Evolutionary conservation across 2,329 filamentous ascomycete species (phyloP), one percentile per base, ranked within the genome.

Genomic region (Rutstroemia sydowiana): DNA sequence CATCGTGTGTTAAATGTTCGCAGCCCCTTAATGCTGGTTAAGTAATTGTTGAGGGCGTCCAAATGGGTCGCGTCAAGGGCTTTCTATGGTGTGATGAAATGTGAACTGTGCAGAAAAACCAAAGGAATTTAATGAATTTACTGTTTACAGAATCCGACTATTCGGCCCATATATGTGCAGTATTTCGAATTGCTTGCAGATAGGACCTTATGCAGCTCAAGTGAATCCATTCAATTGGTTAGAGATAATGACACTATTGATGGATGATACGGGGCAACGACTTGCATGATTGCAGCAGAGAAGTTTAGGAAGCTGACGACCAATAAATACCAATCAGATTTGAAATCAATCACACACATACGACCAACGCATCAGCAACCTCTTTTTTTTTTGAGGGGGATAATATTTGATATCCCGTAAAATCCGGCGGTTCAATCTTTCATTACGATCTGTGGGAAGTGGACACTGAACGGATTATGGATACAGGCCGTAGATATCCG

Each of bases 21-120:
- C 36, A 16, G 20, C 41, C 30, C 16, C 31, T 45, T 45, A 23
- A 45, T 20, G 10, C 32, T 45, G 32, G 31, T 45, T 45, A 34
- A n/a, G 41, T 23, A 45, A 18, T 39, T 13, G n/a, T 16, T 45
- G 48, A 21, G 39, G 11, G 13, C 21, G 20, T 26, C 23, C 26
- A 45, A 45, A 32, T 18, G 9, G n/a, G 23, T 16, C n/a, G n/a
- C n/a, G 30, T 39, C 34, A 40, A 16, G 10, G 34, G 16, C 14
- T 31, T 31, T 46, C 41, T 32, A 51, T 51, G 42, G 42, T 51
- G 48, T 51, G 48, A 51, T 39, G 20, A 46, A 40, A 51, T 18
- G 23, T 3, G 7, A 18, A 20, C 16, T 3, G 23, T 51, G 30
- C 48, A 20, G 32, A 16, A 16, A 21, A 48, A 31, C 28, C 37